Evolutionary conservation across 2,329 filamentous ascomycete species (phyloP), one percentile per base, ranked within the genome.

Genomic region (Fusarium agapanthi): DNA sequence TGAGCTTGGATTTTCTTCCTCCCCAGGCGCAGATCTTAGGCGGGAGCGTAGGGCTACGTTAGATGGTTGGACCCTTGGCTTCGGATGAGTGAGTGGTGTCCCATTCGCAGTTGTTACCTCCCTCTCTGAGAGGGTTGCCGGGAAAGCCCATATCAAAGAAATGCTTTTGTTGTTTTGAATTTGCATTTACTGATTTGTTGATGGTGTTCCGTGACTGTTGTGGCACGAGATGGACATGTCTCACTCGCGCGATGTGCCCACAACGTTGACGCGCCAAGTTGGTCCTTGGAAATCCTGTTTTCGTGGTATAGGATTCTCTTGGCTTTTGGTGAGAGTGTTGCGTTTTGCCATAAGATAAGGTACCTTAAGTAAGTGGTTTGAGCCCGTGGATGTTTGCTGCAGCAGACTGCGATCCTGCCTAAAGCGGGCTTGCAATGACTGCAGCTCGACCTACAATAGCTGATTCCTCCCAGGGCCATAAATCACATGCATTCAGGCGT

Each of bases 51-150:
- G 40, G 64, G 57, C 43, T 61, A 53, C 44, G 40, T 54, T 54
- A 65, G 56, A 35, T 69, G 61, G 55, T 51, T 67, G 70, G 66
- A 71, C 65, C 70, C 70, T 72, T 60, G 66, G 51, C 62, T 56
- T 55, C n/a, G 37, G 62, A 28, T 44, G 30, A 45, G 12, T 24
- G 20, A 34, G 40, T 30, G 30, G 55, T 66, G 34, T 53, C 18
- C 53, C 37, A 58, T 50, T 58, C 44, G 50, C 18, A 50, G 38
- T 30, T 22, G 47, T 35, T 34, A 37, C 51, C 37, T 53, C 62
- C 40, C 24, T 63, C 54, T 69, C 59, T 51, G 43, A 45, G 30
- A 71, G 56, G 61, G 32, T 64, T 51, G 35, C 53, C 57, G 59
- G 65, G 57, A 71, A 71, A 45, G 51, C 53, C 68, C 54, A 67